Conservation (phyloP, 1,284 basidiomycete genomes). For the Rhodotorula sp. region DNA sequence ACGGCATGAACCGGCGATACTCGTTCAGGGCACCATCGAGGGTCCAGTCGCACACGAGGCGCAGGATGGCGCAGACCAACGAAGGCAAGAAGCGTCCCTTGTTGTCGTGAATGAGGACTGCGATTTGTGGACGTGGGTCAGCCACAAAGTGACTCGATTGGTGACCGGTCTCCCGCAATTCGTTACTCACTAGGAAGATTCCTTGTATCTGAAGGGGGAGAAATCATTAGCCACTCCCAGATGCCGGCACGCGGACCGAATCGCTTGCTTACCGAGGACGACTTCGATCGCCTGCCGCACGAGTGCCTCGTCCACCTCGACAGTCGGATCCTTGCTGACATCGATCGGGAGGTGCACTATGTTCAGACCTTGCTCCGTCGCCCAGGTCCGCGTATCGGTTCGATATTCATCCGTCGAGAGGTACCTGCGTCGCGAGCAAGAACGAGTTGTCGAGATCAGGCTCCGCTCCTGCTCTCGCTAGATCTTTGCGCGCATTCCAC, state of each 20-base stretch:
- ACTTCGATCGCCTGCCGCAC: constrained; percentile 28
- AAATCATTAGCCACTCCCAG: neutral
- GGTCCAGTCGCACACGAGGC: constrained; percentile 31
- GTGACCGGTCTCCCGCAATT: neutral
- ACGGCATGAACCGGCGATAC: constrained; percentile 36
- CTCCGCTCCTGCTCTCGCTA: neutral
- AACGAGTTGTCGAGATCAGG: neutral
- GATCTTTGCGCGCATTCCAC: constrained; percentile 16
- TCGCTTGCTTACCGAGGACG: constrained; percentile 19
- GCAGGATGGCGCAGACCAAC: constrained; percentile 27
- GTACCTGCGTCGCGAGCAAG: constrained; percentile 15
- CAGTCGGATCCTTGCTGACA: constrained; percentile 34
- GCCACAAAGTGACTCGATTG: neutral
- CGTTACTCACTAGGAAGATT: constrained; percentile 31
- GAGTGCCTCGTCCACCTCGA: constrained; percentile 25
- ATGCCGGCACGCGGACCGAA: neutral
- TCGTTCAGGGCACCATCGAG: constrained; percentile 30
- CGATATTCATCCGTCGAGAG: constrained; percentile 43
- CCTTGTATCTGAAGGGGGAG: constrained; percentile 15
- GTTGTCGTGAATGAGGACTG: constrained; percentile 42
- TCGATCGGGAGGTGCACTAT: constrained; percentile 37
- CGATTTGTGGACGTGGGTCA: neutral
- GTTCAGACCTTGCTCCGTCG: constrained; percentile 15
- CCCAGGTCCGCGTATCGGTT: constrained; percentile 34
- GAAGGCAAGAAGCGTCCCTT: constrained; percentile 38